Conservation (phyloP, 2,329 filamentous ascomycete genomes). For the Ophiocordyceps camponoti-saundersi region DNA sequence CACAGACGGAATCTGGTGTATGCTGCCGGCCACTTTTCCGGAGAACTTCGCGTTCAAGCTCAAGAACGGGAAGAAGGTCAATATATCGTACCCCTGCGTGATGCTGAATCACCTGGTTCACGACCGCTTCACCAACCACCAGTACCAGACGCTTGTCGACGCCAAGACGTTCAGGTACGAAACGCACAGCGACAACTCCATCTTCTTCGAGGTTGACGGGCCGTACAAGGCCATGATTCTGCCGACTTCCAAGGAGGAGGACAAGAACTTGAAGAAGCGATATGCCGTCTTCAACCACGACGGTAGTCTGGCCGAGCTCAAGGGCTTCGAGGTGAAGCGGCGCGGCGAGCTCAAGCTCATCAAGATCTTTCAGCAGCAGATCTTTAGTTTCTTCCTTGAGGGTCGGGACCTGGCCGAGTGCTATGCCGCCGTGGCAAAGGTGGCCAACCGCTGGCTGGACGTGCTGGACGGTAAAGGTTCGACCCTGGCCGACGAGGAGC, state of each 20-base stretch:
- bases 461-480: constrained; percentile 78
- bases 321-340: constrained; percentile 94
- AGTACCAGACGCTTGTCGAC: constrained; percentile 84
- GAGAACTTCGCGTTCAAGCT: constrained; percentile 92
- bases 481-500: constrained; percentile 85
- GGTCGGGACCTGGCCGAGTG: constrained; percentile 76
- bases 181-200: constrained; percentile 95
- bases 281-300: constrained; percentile 99
- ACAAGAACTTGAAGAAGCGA: constrained; percentile 98
- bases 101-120: constrained; percentile 99
- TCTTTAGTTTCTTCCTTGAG: constrained; percentile 98
- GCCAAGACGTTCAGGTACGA: constrained; percentile 73
- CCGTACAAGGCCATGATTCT: constrained; percentile 96
- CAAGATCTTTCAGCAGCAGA: constrained; percentile 98
- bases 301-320: constrained; percentile 83
- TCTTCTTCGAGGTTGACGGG: constrained; percentile 98
- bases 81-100: constrained; percentile 95
- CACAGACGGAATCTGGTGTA: constrained; percentile 99
- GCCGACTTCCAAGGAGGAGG: constrained; percentile 94
- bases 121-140: constrained; percentile 86
- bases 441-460: constrained; percentile 93
- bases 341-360: constrained; percentile 97
- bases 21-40: constrained; percentile 87
- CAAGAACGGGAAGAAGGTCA: constrained; percentile 88
- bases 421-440: constrained; percentile 80